These are phyloP conservation scores for Rostrohypoxylon terebratum DNA, from an alignment of 495 filamentous ascomycete genomes.

Conservation along the genomic window DNA sequence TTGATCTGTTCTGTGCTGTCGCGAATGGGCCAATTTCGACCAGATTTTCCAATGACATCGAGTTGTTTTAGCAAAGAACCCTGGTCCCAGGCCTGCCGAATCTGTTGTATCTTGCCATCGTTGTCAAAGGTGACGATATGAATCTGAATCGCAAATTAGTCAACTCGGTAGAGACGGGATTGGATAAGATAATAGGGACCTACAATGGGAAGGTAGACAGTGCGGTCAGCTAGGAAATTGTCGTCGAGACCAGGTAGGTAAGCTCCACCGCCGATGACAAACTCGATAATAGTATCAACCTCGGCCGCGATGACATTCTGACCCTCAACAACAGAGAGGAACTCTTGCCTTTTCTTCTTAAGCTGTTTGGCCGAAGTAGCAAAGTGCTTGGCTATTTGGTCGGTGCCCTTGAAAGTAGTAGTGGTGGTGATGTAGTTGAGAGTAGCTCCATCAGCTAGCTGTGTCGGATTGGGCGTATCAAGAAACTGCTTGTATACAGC, in stretches of 20 bases:
- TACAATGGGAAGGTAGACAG: constrained; percentile 86
- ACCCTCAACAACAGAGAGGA: constrained; percentile 78
- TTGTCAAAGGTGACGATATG: constrained; percentile 90
- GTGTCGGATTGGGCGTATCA: constrained; percentile 70
- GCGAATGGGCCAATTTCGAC: constrained; percentile 92
- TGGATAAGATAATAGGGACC: constrained; percentile 46
- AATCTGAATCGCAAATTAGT: constrained; percentile 66
- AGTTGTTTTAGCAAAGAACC: constrained; percentile 91
- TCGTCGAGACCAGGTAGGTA: constrained; percentile 93
- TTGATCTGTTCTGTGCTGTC: constrained; percentile 86
- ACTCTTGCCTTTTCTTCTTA: constrained; percentile 81
- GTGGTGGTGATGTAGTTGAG: constrained; percentile 95
- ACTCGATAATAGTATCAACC: constrained; percentile 85
- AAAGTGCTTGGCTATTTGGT: constrained; percentile 83
- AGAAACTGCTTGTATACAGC: constrained; percentile 83
- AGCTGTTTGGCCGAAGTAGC: constrained; percentile 71
- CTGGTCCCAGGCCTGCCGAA: constrained; percentile 95
- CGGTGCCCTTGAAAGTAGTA: constrained; percentile 73
- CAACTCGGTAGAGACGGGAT: constrained; percentile 32
- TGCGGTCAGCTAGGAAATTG: constrained; percentile 90
- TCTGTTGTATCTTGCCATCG: constrained; percentile 80
- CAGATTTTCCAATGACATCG: constrained; percentile 89
- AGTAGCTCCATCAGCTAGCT: constrained; percentile 76
- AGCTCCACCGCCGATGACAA: constrained; percentile 80
- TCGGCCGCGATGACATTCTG: constrained; percentile 77